Base-by-base conservation (phyloP, 169 alveolate species). In the Plasmodium knowlesi region DNA sequence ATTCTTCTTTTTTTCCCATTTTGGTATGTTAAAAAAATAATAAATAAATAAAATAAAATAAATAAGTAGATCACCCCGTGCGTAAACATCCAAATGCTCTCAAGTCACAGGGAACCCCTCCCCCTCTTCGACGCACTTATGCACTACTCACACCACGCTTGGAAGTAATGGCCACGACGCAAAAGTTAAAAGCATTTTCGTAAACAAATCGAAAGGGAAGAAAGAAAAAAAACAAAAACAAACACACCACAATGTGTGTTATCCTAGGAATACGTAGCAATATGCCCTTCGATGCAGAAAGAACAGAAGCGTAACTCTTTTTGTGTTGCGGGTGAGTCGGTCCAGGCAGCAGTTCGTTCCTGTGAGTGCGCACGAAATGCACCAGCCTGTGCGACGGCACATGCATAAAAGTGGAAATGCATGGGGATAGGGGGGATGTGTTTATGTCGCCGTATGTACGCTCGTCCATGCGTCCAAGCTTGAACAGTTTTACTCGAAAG, bases 311-410 rank as follows among this genome's bases (percentile, higher is more conserved):
- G 61, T 12, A 50, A 50, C 61, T 22, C 22, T 50, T 50, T 39
- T 16, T 0, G 8, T 50, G 61, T 50, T 50, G 22, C 25, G 61
- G 61, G 61, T 16, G 61, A 50, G 61, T 50, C 61, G 57, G 61
- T 50, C 76, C 76, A 67, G 37, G 76, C 76, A 67, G 76, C 34
- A 67, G n/a, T 28, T 67, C 37, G n/a, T 67, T 67, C 41, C 76
- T n/a, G 76, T 67, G 76, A 50, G 61, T 0, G 76, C 28, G 41
- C 76, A 67, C 41, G n/a, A 12, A 19, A 67, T 67, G 76, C 76
- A 67, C 76, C 76, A 67, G 41, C 76, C 30, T 28, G 76, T 25
- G 41, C 37, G 76, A 67, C 14, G 30, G 76, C 2, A 67, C 37
- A 10, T 67, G 76, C 76, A 67, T 67, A 5, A 6, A 67, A 67